A percentile compares a stretch with the other conserved stretches of the same genome.
Conservation (phyloP, 345 rosid species). For the Eucalyptus cladocalyx region DNA sequence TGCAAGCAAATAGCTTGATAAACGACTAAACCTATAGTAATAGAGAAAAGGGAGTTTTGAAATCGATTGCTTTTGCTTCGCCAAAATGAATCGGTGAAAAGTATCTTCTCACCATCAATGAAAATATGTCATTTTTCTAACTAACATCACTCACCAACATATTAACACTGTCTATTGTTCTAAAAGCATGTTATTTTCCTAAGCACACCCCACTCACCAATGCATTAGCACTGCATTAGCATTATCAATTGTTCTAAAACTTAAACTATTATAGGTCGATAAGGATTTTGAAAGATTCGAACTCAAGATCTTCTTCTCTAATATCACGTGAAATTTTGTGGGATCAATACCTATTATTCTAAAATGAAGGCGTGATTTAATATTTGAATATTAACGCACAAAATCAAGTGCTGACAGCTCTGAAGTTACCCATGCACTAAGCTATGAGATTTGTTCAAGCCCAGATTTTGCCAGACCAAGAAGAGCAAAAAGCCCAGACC, state of each 20-base stretch:
- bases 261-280: too few relatives aligned
- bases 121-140: background rate
- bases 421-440: background rate
- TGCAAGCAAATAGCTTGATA: background rate
- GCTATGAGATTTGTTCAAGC: background rate
- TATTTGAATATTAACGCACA: background rate
- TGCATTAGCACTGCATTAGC: rapidly evolving
- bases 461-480: background rate
- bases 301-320: too few relatives aligned
- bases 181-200: too few relatives aligned
- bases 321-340: rapidly evolving
- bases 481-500: background rate
- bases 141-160: background rate
- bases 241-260: rapidly evolving
- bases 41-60: background rate
- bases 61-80: background rate
- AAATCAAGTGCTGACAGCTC: background rate
- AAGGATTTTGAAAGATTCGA: rapidly evolving
- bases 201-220: too few relatives aligned
- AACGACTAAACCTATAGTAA: background rate
- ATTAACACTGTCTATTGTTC: background rate
- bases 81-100: background rate
- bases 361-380: too few relatives aligned
- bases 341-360: rapidly evolving
- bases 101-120: background rate